Conservation (phyloP, 192 early-diverging fungal species). For the Chytriomyces confervae region DNA sequence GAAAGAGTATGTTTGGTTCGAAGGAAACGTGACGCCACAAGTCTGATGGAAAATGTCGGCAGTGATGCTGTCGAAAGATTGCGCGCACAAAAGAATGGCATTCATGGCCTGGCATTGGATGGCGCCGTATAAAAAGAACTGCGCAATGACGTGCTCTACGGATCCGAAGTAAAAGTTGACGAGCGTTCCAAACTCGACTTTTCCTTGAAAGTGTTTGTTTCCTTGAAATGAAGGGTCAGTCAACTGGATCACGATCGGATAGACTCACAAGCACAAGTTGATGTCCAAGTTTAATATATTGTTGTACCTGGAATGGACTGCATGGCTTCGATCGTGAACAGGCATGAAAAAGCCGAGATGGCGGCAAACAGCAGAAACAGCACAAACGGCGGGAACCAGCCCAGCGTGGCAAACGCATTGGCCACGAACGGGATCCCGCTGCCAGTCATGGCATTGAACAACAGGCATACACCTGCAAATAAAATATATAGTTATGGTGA, state of each 20-base stretch:
- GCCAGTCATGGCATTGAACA: slow-evolving; percentile 59
- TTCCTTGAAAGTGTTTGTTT: slow-evolving; percentile 44
- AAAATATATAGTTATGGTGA: background rate
- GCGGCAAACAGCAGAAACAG: slow-evolving; percentile 51
- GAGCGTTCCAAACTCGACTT: slow-evolving; percentile 60
- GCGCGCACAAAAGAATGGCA: slow-evolving; percentile 55
- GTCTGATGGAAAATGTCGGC: slow-evolving; percentile 59
- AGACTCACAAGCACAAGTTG: background rate
- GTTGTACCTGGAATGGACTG: slow-evolving; percentile 62
- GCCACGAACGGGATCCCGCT: slow-evolving; percentile 49
- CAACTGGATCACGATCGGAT: background rate
- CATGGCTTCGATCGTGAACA: slow-evolving; percentile 67
- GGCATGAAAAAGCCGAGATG: slow-evolving; percentile 51
- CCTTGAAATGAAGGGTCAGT: background rate
- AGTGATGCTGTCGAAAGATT: slow-evolving; percentile 61
- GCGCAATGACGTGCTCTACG: slow-evolving; percentile 48
- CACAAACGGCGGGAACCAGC: slow-evolving; percentile 47
- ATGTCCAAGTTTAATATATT: slow-evolving; percentile 38
- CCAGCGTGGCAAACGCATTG: slow-evolving; percentile 45
- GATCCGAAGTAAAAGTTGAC: slow-evolving; percentile 66
- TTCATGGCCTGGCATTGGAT: slow-evolving; percentile 56
- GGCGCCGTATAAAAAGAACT: slow-evolving; percentile 58
- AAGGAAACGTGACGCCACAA: slow-evolving; percentile 48
- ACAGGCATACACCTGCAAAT: slow-evolving; percentile 46
- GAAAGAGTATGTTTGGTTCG: slow-evolving; percentile 5